Base-by-base conservation (phyloP, 805 yeast genomes). In the Candida sonorensis region DNA sequence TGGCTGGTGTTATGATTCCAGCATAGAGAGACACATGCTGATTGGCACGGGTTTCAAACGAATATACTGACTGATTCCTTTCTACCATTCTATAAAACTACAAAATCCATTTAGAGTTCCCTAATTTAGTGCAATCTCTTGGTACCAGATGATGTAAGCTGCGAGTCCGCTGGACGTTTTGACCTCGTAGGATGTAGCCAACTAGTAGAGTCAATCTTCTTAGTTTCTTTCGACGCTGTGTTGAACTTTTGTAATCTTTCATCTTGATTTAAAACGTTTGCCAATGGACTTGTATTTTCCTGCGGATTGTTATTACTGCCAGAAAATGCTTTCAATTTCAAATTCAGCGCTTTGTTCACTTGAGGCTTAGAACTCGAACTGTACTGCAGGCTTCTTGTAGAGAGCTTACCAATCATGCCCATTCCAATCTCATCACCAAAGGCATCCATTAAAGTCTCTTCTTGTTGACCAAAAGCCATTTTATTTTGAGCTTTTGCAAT, bases 401-500 rank as follows among this genome's bases (percentile, higher is more conserved):
- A 46, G 25, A 37, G 43, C 21, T 52, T 55, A 8, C 66, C 61
- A 25, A 76, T 66, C 85, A 84, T 75, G 3, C 95, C 95, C 30
- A 86, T 48, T 0, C 95, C 95, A 20, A 81, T 62, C 46, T 85
- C 95, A 33, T 84, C 87, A 9, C 94, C 94, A 50, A 64, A 80
- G 0, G 75, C 65, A 40, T 81, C 87, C 39, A 63, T 61, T 3
- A 67, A 61, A 1, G 78, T 68, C 14, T 67, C 74, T 50, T 85
- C 95, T 40, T 68, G 65, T 45, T 77, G 70, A 6, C 94, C 96
- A 59, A 90, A 88, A 26, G 69, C 81, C 74, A 88, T 69, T 48
- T 82, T 73, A 52, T 90, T 87, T 48, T 85, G 95, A 3, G 94
- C 81, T 42, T 76, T 80, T 22, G 87, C 77, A 27, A 83, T 53